These are phyloP conservation scores for Zoysia matrella DNA, from an alignment of 202 grass and related monocot genomes.

Conservation along the genomic window DNA sequence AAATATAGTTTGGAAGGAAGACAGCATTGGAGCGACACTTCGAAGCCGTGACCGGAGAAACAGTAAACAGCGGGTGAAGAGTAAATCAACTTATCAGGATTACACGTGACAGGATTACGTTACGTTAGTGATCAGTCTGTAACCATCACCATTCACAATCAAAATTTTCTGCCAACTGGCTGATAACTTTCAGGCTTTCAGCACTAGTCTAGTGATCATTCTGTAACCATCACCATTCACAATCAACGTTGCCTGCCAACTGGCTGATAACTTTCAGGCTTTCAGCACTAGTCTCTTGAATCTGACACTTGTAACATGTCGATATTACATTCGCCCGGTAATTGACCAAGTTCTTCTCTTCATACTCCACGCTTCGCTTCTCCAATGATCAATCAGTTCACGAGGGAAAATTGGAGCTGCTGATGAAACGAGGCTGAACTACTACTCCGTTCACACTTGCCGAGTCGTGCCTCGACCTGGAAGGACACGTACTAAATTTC, in stretches of 20 bases:
- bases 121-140: background rate
- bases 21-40: background rate
- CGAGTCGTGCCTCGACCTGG: slow-evolving; percentile 6
- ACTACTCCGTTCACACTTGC: background rate
- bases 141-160: background rate
- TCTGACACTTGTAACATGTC: background rate
- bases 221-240: no score
- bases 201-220: no score
- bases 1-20: slow-evolving; percentile 14
- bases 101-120: background rate
- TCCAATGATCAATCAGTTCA: background rate
- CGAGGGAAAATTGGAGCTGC: background rate
- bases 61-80: background rate
- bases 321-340: background rate
- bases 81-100: background rate
- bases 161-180: background rate
- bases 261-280: no score
- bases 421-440: background rate
- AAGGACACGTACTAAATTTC: slow-evolving; percentile 9
- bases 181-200: background rate
- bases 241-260: no score
- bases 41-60: background rate
- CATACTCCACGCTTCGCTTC: background rate
- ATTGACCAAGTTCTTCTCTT: background rate
- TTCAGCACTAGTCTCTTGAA: no score